phyloP scores from a whole-genome alignment of 2,329 filamentous ascomycete species.

The Phyllosticta capitalensis region DNA sequence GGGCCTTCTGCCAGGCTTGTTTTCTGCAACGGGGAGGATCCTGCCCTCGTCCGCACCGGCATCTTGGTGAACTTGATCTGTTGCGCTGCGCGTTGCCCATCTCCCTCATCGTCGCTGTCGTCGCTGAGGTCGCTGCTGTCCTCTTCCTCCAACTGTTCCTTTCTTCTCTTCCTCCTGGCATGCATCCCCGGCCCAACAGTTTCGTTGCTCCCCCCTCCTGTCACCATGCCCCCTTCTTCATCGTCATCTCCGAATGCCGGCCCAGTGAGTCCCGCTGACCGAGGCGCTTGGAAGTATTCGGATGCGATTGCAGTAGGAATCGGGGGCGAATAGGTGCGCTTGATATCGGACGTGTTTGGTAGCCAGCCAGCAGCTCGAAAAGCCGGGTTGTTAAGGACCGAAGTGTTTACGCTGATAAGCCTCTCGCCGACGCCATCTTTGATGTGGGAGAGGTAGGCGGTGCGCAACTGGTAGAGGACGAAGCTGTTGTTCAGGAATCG shows the following conservation, averaged over 20 bases:
- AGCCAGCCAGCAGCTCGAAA: slow-evolving; percentile 80
- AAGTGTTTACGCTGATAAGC: slow-evolving; percentile 70
- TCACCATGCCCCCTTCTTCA: slow-evolving; percentile 61
- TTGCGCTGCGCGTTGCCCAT: slow-evolving; percentile 54
- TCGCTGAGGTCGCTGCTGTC: slow-evolving; percentile 80
- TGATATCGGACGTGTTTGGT: slow-evolving; percentile 62
- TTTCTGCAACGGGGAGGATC: slow-evolving; percentile 74
- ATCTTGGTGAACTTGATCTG: slow-evolving; percentile 96
- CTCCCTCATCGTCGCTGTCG: slow-evolving; percentile 70
- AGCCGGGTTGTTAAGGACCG: slow-evolving; percentile 66
- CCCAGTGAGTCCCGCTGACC: slow-evolving; percentile 46
- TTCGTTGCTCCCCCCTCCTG: slow-evolving; percentile 53
- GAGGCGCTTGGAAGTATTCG: slow-evolving; percentile 70
- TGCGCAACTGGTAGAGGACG: slow-evolving; percentile 72
- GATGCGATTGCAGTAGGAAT: slow-evolving; percentile 75
- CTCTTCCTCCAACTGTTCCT: slow-evolving; percentile 73
- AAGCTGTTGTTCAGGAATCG: slow-evolving; percentile 45
- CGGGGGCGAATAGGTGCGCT: slow-evolving; percentile 75
- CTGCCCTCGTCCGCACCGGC: slow-evolving; percentile 76
- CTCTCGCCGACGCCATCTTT: slow-evolving; percentile 79
- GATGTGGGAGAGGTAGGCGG: slow-evolving; percentile 68
- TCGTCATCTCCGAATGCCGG: slow-evolving; percentile 59
- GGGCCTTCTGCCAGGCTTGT: slow-evolving; percentile 44
- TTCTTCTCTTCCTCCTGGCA: slow-evolving; percentile 55
- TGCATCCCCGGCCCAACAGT: slow-evolving; percentile 56